Evolutionary conservation across 176 grass and related monocot species (phyloP).

Genomic region (Rhipidocladum racemiflorum): DNA sequence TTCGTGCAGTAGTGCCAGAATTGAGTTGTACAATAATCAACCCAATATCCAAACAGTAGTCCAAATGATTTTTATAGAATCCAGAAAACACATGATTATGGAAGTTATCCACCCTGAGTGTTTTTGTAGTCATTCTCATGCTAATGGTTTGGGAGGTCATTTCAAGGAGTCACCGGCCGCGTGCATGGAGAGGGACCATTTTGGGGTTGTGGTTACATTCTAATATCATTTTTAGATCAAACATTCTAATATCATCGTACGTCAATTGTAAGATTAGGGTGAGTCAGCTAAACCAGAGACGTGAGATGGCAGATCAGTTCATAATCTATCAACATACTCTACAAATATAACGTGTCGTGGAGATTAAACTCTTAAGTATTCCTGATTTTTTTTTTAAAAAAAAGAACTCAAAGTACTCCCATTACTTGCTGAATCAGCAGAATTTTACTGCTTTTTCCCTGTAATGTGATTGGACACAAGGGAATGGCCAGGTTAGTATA

Average conservation of each 20-base stretch:
- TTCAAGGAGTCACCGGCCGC: conserved; percentile 1
- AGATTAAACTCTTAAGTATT: neutral
- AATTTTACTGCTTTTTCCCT: no score
- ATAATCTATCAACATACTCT: neutral
- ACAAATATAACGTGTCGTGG: neutral
- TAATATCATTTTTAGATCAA: no score
- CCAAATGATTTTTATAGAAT: neutral
- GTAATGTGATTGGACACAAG: neutral
- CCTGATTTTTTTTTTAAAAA: neutral
- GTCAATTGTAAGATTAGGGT: neutral
- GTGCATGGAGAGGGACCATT: neutral
- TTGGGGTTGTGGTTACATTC: neutral
- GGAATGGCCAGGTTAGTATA: neutral
- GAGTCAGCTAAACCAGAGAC: neutral
- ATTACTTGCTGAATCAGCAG: neutral
- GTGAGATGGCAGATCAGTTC: neutral
- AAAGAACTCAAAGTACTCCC: neutral
- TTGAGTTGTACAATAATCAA: neutral
- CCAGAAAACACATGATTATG: neutral
- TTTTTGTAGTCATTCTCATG: neutral
- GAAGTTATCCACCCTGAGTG: neutral
- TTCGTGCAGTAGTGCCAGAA: neutral
- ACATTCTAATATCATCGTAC: neutral
- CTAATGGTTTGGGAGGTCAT: neutral
- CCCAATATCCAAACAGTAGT: neutral